phyloP scores from a whole-genome alignment of 305 asterid genomes.

The Fraxinus baroniana region DNA sequence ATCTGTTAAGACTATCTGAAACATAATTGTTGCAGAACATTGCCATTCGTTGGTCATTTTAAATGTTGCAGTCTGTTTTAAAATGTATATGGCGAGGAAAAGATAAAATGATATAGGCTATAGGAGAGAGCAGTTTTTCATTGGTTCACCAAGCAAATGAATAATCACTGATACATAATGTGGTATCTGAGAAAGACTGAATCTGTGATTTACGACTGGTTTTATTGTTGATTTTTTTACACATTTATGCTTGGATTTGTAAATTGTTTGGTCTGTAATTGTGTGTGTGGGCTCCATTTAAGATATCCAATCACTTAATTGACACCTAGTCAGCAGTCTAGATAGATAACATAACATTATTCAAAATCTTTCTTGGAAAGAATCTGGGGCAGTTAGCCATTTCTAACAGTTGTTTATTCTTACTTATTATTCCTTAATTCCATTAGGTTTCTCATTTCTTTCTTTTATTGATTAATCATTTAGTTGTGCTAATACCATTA shows the following conservation, averaged over 20 bases:
- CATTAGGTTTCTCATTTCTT: not conserved
- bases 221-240: not conserved
- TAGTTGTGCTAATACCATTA: not conserved
- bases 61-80: not conserved
- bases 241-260: not conserved
- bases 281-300: not conserved
- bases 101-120: not conserved
- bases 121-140: not conserved
- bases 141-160: not conserved
- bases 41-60: not conserved
- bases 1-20: slow-evolving; percentile 11
- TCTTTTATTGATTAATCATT: not conserved
- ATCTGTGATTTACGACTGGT: not conserved
- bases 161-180: not conserved
- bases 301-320: not conserved
- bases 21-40: not conserved
- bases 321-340: not conserved
- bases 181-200: not conserved
- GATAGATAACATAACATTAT: not conserved
- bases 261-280: not conserved
- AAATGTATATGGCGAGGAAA: not conserved
- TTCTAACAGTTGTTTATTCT: not conserved
- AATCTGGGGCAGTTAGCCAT: not conserved
- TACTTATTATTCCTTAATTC: not conserved
- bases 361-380: not conserved